These are phyloP conservation scores for Pseudopyricularia javanii DNA, from an alignment of 2,329 filamentous ascomycete species.

Conservation along the genomic window DNA sequence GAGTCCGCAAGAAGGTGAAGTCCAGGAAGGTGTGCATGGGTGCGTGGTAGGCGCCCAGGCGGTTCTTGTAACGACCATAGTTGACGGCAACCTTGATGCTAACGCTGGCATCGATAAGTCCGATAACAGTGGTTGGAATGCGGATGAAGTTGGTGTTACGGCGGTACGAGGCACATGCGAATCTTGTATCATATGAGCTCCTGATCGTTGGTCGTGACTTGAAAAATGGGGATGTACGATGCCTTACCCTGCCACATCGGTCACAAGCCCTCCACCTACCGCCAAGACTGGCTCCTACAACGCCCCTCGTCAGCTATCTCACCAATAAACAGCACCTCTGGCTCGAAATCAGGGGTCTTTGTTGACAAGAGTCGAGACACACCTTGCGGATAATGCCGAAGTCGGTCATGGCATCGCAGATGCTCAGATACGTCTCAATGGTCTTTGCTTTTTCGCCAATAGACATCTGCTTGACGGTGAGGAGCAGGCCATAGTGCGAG, in stretches of 20 bases:
- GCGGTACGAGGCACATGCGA: conserved; percentile 60
- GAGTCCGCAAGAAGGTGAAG: conserved; percentile 57
- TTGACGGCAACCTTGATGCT: conserved; percentile 72
- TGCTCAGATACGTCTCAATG: conserved; percentile 55
- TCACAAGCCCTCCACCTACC: conserved; percentile 58
- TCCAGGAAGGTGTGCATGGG: conserved; percentile 63
- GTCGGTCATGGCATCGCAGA: conserved; percentile 63
- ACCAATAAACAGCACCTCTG: background rate
- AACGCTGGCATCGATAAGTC: conserved; percentile 62
- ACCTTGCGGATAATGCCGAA: conserved; percentile 58
- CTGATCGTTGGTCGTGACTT: conserved; percentile 9
- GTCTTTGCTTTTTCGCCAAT: conserved; percentile 67
- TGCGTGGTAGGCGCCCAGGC: conserved; percentile 61
- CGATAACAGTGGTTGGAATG: conserved; percentile 63
- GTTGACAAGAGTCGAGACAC: conserved; percentile 3
- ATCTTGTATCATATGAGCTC: conserved; percentile 28
- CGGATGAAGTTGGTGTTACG: conserved; percentile 64
- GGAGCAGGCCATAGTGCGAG: conserved; percentile 45
- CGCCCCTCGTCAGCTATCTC: background rate
- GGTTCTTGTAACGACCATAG: conserved; percentile 66
- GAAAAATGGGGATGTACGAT: conserved; percentile 5
- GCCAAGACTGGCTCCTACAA: conserved; percentile 49
- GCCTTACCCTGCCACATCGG: conserved; percentile 59
- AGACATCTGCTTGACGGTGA: conserved; percentile 59
- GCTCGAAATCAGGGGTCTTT: conserved; percentile 3